These are phyloP conservation scores for Lepiota brunneoincarnata DNA, from an alignment of 768 basidiomycete species.

Conservation along the genomic window DNA sequence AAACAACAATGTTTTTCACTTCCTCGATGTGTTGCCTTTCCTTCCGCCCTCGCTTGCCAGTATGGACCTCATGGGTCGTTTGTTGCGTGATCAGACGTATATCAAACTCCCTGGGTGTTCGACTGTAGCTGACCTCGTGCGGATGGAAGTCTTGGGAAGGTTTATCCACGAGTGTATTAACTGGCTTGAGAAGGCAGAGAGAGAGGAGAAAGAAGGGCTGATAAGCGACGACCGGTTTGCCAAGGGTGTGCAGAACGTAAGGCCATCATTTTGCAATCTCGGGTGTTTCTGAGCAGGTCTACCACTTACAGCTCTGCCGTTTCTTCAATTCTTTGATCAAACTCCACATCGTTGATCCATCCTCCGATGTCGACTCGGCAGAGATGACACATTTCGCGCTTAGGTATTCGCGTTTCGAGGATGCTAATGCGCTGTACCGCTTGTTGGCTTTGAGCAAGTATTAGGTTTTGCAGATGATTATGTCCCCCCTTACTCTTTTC, in stretches of 20 bases:
- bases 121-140: constrained; percentile 63
- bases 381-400: constrained; percentile 81
- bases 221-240: constrained; percentile 73
- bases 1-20: constrained; percentile 40
- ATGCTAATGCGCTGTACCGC: constrained; percentile 73
- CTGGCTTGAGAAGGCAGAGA: constrained; percentile 69
- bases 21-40: constrained; percentile 60
- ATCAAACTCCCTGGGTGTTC: constrained; percentile 43
- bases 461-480: constrained; percentile 14
- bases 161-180: constrained; percentile 70
- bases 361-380: constrained; percentile 63
- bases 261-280: constrained; percentile 21
- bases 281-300: not conserved
- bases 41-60: constrained; percentile 73
- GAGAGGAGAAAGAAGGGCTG: constrained; percentile 63
- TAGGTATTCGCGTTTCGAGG: constrained; percentile 69
- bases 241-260: constrained; percentile 69
- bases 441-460: constrained; percentile 48
- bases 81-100: constrained; percentile 60
- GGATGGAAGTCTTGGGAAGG: constrained; percentile 61
- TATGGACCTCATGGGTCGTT: constrained; percentile 69
- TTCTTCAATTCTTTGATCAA: constrained; percentile 75
- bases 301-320: constrained; percentile 57
- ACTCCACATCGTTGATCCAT: constrained; percentile 57
- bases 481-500: not conserved